Evolutionary conservation across 345 rosid genomes (phyloP).

Genomic region (Pelargonium nanum): DNA sequence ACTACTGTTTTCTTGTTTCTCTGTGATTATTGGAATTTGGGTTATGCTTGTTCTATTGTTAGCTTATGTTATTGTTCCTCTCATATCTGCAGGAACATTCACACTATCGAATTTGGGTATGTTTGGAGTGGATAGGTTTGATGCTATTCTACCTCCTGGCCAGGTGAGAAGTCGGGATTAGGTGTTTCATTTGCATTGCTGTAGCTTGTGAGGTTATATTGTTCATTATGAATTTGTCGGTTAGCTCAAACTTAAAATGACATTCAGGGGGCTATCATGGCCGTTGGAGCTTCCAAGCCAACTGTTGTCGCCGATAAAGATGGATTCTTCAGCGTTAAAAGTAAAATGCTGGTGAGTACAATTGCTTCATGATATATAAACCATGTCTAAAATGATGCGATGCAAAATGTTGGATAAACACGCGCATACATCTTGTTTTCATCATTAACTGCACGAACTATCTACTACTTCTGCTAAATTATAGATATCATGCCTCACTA

Average conservation of each 20-base stretch:
- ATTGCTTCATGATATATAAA: background rate
- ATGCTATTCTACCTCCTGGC: conserved; percentile 97
- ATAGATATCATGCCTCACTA: background rate
- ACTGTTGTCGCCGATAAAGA: conserved; percentile 76
- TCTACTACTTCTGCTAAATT: background rate
- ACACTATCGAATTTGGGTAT: conserved; percentile 88
- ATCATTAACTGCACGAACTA: background rate
- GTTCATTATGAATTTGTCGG: conserved; percentile 8
- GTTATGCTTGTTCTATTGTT: background rate
- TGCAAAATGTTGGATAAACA: background rate
- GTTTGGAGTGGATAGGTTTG: conserved; percentile 95
- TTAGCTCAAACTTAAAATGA: conserved; percentile 10
- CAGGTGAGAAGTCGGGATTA: conserved; percentile 33
- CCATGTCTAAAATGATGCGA: background rate
- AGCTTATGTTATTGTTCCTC: background rate
- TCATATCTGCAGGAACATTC: conserved; percentile 59
- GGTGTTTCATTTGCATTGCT: background rate
- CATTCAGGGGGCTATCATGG: conserved; percentile 94
- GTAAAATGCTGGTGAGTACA: conserved; percentile 70
- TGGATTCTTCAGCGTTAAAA: conserved; percentile 86
- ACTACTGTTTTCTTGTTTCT: background rate
- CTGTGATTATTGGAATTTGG: background rate
- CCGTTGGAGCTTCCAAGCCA: conserved; percentile 96
- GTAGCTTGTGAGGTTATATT: background rate
- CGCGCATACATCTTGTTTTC: background rate